Evolutionary conservation across 1,139 yeast species (phyloP).

Genomic region (Kodamaea suecica): DNA sequence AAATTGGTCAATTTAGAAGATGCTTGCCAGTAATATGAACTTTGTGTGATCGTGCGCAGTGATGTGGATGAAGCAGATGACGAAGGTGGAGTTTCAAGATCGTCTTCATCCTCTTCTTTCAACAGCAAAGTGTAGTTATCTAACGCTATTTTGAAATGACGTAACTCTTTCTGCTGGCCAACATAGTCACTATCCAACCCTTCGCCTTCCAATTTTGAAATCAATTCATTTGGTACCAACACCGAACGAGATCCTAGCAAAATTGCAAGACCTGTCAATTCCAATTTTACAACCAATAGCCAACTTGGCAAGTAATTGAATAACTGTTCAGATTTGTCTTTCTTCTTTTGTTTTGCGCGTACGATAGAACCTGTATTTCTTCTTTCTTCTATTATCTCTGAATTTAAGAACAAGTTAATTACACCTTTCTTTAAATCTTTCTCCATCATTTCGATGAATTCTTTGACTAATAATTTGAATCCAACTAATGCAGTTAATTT

Average conservation of each 20-base stretch:
- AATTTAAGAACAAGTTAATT: constrained; percentile 29
- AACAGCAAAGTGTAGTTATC: constrained; percentile 13
- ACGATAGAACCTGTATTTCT: background rate
- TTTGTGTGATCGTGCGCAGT: constrained; percentile 22
- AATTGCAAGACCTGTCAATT: constrained; percentile 29
- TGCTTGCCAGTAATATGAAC: constrained; percentile 21
- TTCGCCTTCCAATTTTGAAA: constrained; percentile 28
- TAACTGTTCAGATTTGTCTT: constrained; percentile 16
- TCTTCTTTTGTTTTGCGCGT: background rate
- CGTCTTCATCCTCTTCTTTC: constrained; percentile 9
- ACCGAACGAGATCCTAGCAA: constrained; percentile 60
- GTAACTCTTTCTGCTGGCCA: constrained; percentile 33
- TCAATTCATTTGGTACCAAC: constrained; percentile 45
- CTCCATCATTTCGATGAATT: constrained; percentile 26
- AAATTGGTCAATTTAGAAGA: constrained; percentile 14
- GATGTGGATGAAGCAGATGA: constrained; percentile 18
- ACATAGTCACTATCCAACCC: constrained; percentile 41
- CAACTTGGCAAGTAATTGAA: constrained; percentile 47
- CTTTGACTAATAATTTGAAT: constrained; percentile 27
- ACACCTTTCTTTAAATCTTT: constrained; percentile 29
- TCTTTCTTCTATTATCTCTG: constrained; percentile 19
- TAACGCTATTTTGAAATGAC: constrained; percentile 23
- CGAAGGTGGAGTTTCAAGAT: constrained; percentile 5
- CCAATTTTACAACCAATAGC: constrained; percentile 38
- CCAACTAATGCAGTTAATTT: constrained; percentile 34